These are phyloP conservation scores for Acanthamoeba culbertsoni DNA, from an alignment of 208 protist genomes.

Conservation along the genomic window DNA sequence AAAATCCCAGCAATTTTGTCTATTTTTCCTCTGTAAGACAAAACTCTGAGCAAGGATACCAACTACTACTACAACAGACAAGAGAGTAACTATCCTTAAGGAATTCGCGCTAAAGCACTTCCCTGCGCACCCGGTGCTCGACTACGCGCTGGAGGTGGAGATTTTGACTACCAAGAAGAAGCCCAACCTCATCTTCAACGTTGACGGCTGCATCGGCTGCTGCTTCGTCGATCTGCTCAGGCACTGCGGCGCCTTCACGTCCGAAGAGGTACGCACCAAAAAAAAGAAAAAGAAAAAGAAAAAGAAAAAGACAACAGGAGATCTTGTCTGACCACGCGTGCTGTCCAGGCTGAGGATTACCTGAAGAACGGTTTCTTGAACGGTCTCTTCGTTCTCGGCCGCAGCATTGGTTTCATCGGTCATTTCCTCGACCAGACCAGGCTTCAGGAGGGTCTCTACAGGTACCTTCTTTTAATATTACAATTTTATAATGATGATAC, in stretches of 20 bases:
- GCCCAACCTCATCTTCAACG: conserved; percentile 90
- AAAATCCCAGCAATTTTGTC: background rate
- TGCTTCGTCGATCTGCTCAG: conserved; percentile 86
- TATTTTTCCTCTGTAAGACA: background rate
- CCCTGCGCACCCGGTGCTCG: conserved; percentile 68
- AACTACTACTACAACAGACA: conserved; percentile 72
- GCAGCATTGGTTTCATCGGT: conserved; percentile 89
- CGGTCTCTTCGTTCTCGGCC: conserved; percentile 88
- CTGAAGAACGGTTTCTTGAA: conserved; percentile 84
- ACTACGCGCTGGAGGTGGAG: conserved; percentile 85
- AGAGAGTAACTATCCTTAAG: conserved; percentile 84
- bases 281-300: background rate
- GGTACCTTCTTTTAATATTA: too few relatives aligned
- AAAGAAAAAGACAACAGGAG: background rate
- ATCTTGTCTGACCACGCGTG: background rate
- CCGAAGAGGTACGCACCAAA: conserved; percentile 78
- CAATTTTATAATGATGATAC: too few relatives aligned
- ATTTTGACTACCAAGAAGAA: conserved; percentile 86
- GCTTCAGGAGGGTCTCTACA: conserved; percentile 87
- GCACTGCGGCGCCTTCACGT: conserved; percentile 84
- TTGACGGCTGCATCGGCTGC: conserved; percentile 86
- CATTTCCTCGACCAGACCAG: conserved; percentile 89
- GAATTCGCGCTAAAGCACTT: conserved; percentile 83
- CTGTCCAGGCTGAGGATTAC: background rate
- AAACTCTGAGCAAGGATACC: too few relatives aligned